Evolutionary conservation across 1,284 basidiomycete species (phyloP).

Genomic region (Psilocybe mexicana): DNA sequence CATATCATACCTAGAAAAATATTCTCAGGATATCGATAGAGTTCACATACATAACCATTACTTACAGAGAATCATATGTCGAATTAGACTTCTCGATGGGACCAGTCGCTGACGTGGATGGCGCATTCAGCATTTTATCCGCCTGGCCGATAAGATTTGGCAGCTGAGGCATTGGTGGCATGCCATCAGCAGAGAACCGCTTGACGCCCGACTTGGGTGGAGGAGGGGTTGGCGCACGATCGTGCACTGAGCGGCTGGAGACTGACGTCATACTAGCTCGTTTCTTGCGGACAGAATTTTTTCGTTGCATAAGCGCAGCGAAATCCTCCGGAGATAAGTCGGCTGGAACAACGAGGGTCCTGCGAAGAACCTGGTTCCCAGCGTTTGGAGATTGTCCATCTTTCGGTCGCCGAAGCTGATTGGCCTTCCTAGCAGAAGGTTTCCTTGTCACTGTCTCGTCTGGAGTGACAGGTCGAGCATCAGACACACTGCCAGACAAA

Average conservation of each 20-base stretch:
- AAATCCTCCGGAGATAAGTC: conserved; percentile 50
- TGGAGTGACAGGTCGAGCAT: conserved; percentile 18
- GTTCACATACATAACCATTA: conserved; percentile 23
- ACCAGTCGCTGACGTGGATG: conserved; percentile 38
- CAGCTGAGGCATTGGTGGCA: conserved; percentile 72
- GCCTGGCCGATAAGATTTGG: conserved; percentile 53
- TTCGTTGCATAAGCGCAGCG: conserved; percentile 51
- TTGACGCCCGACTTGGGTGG: conserved; percentile 60
- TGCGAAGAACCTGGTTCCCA: conserved; percentile 60
- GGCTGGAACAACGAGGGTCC: conserved; percentile 77
- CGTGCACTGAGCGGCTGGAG: conserved; percentile 70
- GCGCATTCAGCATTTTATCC: conserved; percentile 43
- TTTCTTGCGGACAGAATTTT: conserved; percentile 56
- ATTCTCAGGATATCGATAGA: conserved; percentile 17
- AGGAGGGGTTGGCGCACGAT: conserved; percentile 79
- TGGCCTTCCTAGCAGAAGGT: conserved; percentile 39
- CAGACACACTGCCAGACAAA: conserved; percentile 12
- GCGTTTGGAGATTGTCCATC: conserved; percentile 39
- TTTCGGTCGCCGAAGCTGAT: conserved; percentile 45
- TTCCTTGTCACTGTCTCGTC: conserved; percentile 35
- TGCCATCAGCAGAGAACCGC: conserved; percentile 60
- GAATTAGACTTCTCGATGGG: conserved; percentile 63
- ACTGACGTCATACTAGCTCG: conserved; percentile 57
- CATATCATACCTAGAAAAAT: conserved; percentile 68
- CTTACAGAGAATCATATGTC: conserved; percentile 76